Percentiles rank a stretch among this genome's conserved stretches.
phyloP scores from a whole-genome alignment of 2,329 filamentous ascomycete species.

The Xylaria sp. region DNA sequence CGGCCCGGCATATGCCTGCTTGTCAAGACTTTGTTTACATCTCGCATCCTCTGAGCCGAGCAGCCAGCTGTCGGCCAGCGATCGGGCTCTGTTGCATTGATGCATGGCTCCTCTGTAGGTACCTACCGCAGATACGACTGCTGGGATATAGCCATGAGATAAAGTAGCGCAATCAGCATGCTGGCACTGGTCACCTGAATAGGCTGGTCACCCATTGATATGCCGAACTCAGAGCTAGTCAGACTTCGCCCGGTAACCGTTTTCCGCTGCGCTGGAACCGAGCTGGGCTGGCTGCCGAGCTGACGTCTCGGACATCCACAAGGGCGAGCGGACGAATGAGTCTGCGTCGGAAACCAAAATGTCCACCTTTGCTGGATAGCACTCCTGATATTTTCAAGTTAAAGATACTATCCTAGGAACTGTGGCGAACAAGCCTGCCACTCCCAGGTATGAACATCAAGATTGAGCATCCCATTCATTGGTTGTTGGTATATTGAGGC shows the following conservation, averaged over 20 bases:
- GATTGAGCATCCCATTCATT: constrained; percentile 5
- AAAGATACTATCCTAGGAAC: not conserved
- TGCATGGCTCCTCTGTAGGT: not conserved
- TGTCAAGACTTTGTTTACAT: constrained; percentile 8
- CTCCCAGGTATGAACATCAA: not conserved
- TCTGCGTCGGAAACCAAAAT: not conserved
- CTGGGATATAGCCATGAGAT: constrained; percentile 8
- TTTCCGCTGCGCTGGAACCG: constrained; percentile 33
- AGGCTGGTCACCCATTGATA: not conserved
- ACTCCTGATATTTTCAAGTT: not conserved
- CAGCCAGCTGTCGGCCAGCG: constrained; percentile 21
- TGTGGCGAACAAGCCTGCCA: not conserved
- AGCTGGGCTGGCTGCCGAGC: constrained; percentile 22
- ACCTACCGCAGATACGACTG: not conserved
- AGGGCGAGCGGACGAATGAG: not conserved
- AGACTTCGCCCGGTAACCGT: constrained; percentile 13
- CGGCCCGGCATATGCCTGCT: constrained; percentile 7
- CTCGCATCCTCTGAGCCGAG: constrained; percentile 11
- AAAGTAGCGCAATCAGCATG: constrained; percentile 10
- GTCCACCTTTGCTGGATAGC: too few relatives aligned
- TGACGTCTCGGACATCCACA: constrained; percentile 19
- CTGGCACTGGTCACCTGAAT: constrained; percentile 12
- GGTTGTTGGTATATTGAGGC: not conserved
- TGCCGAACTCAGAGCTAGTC: constrained; percentile 3
- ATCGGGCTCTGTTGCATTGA: constrained; percentile 11